Base-by-base conservation (phyloP, 345 rosid species). In the Brassica juncea region DNA sequence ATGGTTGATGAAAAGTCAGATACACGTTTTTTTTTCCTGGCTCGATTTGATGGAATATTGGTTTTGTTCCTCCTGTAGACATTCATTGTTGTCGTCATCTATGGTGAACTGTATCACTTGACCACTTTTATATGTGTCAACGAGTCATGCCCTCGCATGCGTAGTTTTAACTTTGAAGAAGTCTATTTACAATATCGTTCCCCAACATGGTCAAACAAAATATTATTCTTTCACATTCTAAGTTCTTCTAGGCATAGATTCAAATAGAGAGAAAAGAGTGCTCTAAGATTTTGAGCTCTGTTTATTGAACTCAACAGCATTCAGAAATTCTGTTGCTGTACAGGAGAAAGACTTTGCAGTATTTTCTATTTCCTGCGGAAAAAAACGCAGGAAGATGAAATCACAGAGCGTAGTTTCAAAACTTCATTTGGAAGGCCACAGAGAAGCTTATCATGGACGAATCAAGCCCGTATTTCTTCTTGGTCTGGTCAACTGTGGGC, bases 331-430 rank as follows among this genome's bases (percentile, higher is more conserved):
- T 23, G 25, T 23, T 23, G 25, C 25, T 23, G 25, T 23, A 23
- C 25, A 23, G 16, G 99, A 92, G 88, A 94, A 94, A 47, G 99
- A 92, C 74, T 59, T 86, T 4, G 97, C 99, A 10, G 86, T 85
- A 64, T 88, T 92, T 84, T 91, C 89, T 95, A 92, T 92, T 78
- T 89, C 25, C 25, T 23, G 25, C 25, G 25, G 25, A 23, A 23
- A 23, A 23, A 23, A 23, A 23, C 25, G 25, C 25, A 23, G 25
- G 25, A 23, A 23, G 25, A 23, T 23, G 25, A 23, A 23, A 23
- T 23, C 25, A 23, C 25, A 23, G 25, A 23, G 25, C 25, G 25
- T 23, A 58, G 16, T 4, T 14, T 4, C 10, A 63, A 63, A 10
- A 23, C 11, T 6, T 9, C 8, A 35, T 63, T 25, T 69, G 2